A percentile compares a stretch with the other conserved stretches of the same genome.
These are phyloP conservation scores for Gamsiella multidivaricata DNA, from an alignment of 192 early-diverging fungal species.

Conservation along the genomic window DNA sequence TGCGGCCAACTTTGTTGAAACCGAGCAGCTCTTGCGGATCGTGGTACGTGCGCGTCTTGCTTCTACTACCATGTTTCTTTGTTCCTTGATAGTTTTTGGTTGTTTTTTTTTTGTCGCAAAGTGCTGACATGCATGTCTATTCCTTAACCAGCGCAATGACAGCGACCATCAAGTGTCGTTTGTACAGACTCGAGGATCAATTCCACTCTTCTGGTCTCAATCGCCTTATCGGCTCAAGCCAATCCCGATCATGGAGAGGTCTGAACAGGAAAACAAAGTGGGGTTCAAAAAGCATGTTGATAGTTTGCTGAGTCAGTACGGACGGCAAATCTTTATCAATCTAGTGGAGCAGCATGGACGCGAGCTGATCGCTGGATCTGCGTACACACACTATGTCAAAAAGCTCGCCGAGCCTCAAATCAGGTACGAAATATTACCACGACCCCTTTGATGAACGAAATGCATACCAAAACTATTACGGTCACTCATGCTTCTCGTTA, in stretches of 20 bases:
- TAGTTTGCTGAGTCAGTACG: constrained; percentile 61
- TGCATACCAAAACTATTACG: no score
- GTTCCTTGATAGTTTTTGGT: not conserved
- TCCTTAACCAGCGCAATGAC: constrained; percentile 45
- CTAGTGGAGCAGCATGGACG: constrained; percentile 76
- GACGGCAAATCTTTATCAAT: constrained; percentile 70
- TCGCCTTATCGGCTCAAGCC: constrained; percentile 77
- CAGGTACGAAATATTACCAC: no score
- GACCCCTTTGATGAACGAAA: no score
- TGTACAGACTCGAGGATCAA: constrained; percentile 93
- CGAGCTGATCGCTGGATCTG: constrained; percentile 70
- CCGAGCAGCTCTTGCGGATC: constrained; percentile 87
- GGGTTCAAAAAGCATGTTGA: constrained; percentile 69
- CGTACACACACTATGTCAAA: constrained; percentile 68
- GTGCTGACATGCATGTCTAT: not conserved
- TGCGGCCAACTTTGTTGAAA: constrained; percentile 97
- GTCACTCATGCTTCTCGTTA: no score
- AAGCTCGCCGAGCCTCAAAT: constrained; percentile 58
- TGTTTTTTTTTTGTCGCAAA: not conserved
- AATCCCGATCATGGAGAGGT: constrained; percentile 66
- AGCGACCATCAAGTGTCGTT: constrained; percentile 74
- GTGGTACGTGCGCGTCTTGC: constrained; percentile 40
- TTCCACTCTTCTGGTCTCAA: constrained; percentile 82
- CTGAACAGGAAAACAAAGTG: constrained; percentile 60
- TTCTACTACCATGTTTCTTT: no score